Evolutionary conservation across 768 basidiomycete genomes (phyloP).

Genomic region (Kwoniella europaea): DNA sequence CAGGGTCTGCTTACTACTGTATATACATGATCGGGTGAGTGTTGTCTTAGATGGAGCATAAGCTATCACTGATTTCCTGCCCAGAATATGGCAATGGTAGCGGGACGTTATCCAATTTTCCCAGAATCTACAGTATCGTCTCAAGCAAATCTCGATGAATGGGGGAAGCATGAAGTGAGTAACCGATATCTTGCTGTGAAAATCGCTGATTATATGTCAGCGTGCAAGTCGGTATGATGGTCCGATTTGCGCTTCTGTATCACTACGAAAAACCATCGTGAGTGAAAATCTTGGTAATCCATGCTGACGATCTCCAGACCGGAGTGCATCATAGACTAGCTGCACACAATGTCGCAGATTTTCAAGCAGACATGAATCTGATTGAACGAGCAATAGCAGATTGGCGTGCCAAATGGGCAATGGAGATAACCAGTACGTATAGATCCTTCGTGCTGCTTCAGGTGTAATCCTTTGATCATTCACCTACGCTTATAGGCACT

Average conservation of each 20-base stretch:
- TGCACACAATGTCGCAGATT: neutral
- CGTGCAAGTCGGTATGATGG: constrained; percentile 13
- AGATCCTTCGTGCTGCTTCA: too few relatives aligned
- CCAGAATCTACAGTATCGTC: constrained; percentile 22
- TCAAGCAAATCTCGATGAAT: constrained; percentile 10
- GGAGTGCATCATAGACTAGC: constrained; percentile 16
- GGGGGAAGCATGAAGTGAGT: constrained; percentile 23
- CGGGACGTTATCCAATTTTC: constrained; percentile 26
- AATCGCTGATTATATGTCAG: constrained; percentile 6
- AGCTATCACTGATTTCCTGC: neutral
- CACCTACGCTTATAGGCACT: constrained; percentile 5
- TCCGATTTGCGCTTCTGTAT: constrained; percentile 24
- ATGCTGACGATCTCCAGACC: constrained; percentile 2
- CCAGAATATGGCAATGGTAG: constrained; percentile 30
- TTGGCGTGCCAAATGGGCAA: constrained; percentile 19
- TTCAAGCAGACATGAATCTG: constrained; percentile 8
- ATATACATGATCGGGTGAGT: constrained; percentile 28
- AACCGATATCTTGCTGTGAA: neutral
- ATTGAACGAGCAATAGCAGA: constrained; percentile 13
- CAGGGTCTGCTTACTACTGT: constrained; percentile 16
- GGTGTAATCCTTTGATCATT: neutral
- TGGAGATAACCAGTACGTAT: constrained; percentile 14
- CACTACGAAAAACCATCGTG: constrained; percentile 21
- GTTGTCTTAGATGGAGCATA: neutral
- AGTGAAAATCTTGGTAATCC: neutral